Conservation (phyloP, 345 rosid genomes). For the Angophora floribunda region DNA sequence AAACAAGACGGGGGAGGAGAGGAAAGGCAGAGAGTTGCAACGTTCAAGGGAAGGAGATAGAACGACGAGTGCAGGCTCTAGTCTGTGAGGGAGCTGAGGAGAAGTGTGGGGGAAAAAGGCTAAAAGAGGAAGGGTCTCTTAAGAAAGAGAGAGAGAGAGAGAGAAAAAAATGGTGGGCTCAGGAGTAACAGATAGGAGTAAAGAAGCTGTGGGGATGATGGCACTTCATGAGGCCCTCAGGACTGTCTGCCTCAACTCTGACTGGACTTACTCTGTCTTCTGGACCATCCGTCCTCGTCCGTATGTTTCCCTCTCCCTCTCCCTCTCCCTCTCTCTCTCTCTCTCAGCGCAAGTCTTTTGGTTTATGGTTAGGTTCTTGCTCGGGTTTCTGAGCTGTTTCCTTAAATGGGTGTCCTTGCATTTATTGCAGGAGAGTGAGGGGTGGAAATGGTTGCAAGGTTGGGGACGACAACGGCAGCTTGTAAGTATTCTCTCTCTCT, state of each 20-base stretch:
- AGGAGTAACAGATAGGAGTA: conserved; percentile 91
- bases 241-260: conserved; percentile 92
- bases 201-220: conserved; percentile 99
- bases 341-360: conserved; percentile 9
- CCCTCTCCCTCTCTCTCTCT: not conserved
- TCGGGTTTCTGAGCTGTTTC: not conserved
- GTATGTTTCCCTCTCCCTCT: conserved; percentile 22
- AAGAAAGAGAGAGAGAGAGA: not conserved
- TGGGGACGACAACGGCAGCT: conserved; percentile 97
- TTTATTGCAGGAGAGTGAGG: conserved; percentile 77
- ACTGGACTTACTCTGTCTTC: conserved; percentile 99
- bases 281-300: conserved; percentile 99
- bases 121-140: not conserved
- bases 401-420: not conserved
- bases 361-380: not conserved
- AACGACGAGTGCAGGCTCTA: not conserved
- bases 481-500: conserved; percentile 49
- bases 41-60: not conserved
- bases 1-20: not conserved
- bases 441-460: conserved; percentile 98
- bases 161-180: conserved; percentile 89
- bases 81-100: not conserved
- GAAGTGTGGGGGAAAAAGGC: conserved; percentile 11
- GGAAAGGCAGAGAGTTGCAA: not conserved
- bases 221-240: conserved; percentile 99